Conservation (phyloP, 208 protist species). For the Trichomonas tenax region DNA sequence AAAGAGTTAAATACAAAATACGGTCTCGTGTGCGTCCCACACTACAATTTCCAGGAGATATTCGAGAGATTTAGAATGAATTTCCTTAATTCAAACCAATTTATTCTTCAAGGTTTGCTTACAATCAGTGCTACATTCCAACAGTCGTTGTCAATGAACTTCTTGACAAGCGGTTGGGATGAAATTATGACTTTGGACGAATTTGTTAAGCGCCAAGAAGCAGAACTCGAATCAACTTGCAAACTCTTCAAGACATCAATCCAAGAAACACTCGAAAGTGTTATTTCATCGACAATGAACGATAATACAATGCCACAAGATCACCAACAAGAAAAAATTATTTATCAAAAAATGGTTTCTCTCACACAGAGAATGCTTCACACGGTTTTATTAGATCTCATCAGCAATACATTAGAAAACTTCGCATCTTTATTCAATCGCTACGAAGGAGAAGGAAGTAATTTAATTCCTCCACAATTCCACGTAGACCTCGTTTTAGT, state of each 20-base stretch:
- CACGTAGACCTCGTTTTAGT: background rate
- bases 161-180: background rate
- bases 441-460: background rate
- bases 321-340: background rate
- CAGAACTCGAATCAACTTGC: background rate
- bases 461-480: background rate
- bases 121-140: background rate
- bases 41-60: background rate
- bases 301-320: background rate
- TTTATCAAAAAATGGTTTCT: background rate
- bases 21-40: background rate
- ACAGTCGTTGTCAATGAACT: background rate
- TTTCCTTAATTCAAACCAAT: background rate
- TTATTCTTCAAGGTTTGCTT: background rate
- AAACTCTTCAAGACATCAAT: background rate
- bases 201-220: background rate
- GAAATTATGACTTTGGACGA: background rate
- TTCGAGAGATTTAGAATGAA: background rate
- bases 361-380: background rate
- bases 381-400: background rate
- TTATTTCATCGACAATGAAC: background rate
- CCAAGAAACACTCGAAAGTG: background rate
- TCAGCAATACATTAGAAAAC: background rate
- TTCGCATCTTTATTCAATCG: background rate
- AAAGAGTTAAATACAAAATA: background rate